phyloP scores from a whole-genome alignment of 2,329 filamentous ascomycete genomes.

The Microdochium trichocladiopsis region DNA sequence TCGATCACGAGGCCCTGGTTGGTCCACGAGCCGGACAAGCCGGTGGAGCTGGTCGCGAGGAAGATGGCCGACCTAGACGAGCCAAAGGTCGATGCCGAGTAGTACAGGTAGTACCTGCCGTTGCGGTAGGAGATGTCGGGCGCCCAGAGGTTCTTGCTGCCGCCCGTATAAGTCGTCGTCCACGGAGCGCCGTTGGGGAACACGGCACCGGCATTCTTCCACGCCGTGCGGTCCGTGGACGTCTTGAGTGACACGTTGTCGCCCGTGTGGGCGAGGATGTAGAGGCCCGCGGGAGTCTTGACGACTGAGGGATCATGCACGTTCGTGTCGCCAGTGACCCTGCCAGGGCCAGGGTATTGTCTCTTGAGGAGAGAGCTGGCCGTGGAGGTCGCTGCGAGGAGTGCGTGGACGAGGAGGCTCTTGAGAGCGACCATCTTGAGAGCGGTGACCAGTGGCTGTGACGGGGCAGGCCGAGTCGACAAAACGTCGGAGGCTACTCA shows the following conservation, averaged over 20 bases:
- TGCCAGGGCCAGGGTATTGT: constrained; percentile 21
- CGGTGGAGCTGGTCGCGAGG: constrained; percentile 32
- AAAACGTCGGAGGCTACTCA: not conserved
- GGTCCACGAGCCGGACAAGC: constrained; percentile 50
- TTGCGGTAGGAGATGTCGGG: constrained; percentile 55
- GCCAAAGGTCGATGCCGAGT: constrained; percentile 57
- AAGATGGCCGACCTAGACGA: constrained; percentile 56
- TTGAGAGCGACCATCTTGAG: not conserved
- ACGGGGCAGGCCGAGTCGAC: not conserved
- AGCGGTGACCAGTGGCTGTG: not conserved
- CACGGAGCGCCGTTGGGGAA: constrained; percentile 19
- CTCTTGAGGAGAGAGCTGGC: not conserved
- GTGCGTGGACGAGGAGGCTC: not conserved
- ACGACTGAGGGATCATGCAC: constrained; percentile 31
- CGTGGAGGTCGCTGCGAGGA: not conserved
- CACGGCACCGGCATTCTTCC: constrained; percentile 32
- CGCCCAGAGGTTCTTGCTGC: constrained; percentile 38
- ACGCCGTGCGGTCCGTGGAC: constrained; percentile 27
- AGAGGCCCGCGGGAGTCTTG: constrained; percentile 26
- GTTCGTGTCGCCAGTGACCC: constrained; percentile 28
- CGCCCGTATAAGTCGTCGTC: constrained; percentile 29
- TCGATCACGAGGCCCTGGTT: constrained; percentile 46
- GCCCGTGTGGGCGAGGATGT: constrained; percentile 35
- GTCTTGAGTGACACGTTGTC: constrained; percentile 31
- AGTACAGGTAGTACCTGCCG: constrained; percentile 56